phyloP scores from a whole-genome alignment of 129 eudicot species.

The Artemisia tridentata region DNA sequence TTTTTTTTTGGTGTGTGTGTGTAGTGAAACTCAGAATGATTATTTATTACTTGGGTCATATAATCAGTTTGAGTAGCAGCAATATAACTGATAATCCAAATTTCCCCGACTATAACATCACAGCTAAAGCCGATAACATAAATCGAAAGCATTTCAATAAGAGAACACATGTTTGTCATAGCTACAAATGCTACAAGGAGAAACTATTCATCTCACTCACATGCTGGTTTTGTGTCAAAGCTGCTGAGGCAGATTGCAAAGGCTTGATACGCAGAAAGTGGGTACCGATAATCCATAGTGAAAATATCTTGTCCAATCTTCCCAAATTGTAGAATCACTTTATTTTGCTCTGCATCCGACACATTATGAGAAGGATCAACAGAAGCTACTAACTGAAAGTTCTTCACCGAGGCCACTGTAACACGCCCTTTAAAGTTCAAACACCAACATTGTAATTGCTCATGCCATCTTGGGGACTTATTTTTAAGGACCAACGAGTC shows the following conservation, averaged over 20 bases:
- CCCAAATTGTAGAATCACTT: constrained; percentile 82
- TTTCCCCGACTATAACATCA: neutral
- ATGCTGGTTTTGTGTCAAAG: constrained; percentile 92
- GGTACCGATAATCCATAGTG: constrained; percentile 91
- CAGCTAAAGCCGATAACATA: neutral
- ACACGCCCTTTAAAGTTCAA: constrained; percentile 84
- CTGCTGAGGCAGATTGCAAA: constrained; percentile 89
- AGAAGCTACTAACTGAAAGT: constrained; percentile 85
- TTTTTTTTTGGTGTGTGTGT: too few species aligned
- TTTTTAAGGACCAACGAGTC: constrained; percentile 66
- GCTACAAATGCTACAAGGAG: constrained; percentile 20
- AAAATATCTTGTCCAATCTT: constrained; percentile 83
- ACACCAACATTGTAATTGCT: constrained; percentile 93
- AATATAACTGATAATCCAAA: neutral
- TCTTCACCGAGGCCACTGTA: constrained; percentile 84
- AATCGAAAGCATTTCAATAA: neutral
- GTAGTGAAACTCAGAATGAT: too few species aligned
- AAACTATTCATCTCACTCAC: constrained; percentile 43
- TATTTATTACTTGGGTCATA: too few species aligned
- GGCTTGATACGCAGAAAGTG: constrained; percentile 87
- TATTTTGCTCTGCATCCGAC: constrained; percentile 63
- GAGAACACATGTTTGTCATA: constrained; percentile 12
- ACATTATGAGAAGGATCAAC: constrained; percentile 52
- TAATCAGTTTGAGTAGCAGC: too few species aligned
- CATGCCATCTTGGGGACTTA: constrained; percentile 91